Evolutionary conservation across 1,139 yeast species (phyloP).

Genomic region (Yamadazyma dushanensis): DNA sequence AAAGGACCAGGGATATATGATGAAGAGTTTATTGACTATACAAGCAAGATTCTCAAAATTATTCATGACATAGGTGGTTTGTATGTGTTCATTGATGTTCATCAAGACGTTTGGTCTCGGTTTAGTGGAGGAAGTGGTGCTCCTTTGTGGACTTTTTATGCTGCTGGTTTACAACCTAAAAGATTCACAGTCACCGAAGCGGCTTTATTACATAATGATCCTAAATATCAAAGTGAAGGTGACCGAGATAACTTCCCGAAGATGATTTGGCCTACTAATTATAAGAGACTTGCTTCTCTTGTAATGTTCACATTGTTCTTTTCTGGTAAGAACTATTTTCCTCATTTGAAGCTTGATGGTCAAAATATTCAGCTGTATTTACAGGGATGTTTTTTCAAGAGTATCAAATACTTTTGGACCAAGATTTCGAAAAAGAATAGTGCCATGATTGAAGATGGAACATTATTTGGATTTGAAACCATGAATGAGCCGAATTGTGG

Average conservation of each 20-base stretch:
- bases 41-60: conserved; percentile 59
- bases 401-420: conserved; percentile 56
- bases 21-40: conserved; percentile 69
- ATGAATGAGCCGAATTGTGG: conserved; percentile 86
- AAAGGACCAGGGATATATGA: conserved; percentile 85
- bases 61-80: conserved; percentile 68
- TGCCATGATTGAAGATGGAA: conserved; percentile 51
- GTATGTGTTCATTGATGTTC: conserved; percentile 83
- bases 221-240: conserved; percentile 30
- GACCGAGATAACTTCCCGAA: conserved; percentile 54
- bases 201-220: conserved; percentile 67
- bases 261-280: conserved; percentile 95
- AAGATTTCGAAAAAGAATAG: conserved; percentile 51
- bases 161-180: conserved; percentile 85
- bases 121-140: conserved; percentile 95
- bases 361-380: conserved; percentile 76
- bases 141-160: conserved; percentile 92
- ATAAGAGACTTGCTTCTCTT: conserved; percentile 69
- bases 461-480: conserved; percentile 76
- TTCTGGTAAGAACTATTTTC: conserved; percentile 72
- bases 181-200: conserved; percentile 70
- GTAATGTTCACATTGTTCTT: conserved; percentile 87
- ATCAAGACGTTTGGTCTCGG: conserved; percentile 94
- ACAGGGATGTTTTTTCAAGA: conserved; percentile 60
- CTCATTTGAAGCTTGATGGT: conserved; percentile 67